Percentiles rank a stretch among this genome's conserved stretches.
These are phyloP conservation scores for Penicillium expansum DNA, from an alignment of 2,329 filamentous ascomycete genomes.

Conservation along the genomic window DNA sequence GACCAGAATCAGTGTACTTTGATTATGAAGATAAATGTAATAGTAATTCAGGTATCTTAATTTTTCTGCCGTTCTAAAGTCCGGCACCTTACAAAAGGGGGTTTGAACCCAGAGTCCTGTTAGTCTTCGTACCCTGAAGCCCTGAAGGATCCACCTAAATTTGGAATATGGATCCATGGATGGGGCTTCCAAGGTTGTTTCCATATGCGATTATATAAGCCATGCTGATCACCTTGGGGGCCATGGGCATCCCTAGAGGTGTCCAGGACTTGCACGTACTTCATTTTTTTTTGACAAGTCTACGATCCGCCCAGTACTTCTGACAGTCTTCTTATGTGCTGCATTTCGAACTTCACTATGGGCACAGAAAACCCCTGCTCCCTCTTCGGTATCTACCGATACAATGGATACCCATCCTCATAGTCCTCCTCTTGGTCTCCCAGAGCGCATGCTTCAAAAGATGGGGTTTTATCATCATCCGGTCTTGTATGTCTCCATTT, in stretches of 20 bases:
- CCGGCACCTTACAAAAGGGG: too few species aligned
- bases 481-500: not conserved
- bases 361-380: not conserved
- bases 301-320: too few species aligned
- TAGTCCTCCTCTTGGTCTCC: not conserved
- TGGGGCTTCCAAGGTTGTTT: too few species aligned
- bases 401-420: not conserved
- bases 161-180: not conserved
- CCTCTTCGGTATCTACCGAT: not conserved
- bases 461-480: not conserved
- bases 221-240: not conserved
- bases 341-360: not conserved
- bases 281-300: not conserved
- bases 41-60: too few species aligned
- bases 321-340: not conserved
- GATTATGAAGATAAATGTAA: too few species aligned
- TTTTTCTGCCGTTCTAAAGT: too few species aligned
- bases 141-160: too few species aligned
- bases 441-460: not conserved
- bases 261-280: too few species aligned
- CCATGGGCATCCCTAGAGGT: not conserved
- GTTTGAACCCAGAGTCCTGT: too few species aligned
- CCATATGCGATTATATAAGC: not conserved
- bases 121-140: too few species aligned
- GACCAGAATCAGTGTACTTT: too few species aligned